Conservation (phyloP, 805 yeast species). For the Metschnikowia sp. region DNA sequence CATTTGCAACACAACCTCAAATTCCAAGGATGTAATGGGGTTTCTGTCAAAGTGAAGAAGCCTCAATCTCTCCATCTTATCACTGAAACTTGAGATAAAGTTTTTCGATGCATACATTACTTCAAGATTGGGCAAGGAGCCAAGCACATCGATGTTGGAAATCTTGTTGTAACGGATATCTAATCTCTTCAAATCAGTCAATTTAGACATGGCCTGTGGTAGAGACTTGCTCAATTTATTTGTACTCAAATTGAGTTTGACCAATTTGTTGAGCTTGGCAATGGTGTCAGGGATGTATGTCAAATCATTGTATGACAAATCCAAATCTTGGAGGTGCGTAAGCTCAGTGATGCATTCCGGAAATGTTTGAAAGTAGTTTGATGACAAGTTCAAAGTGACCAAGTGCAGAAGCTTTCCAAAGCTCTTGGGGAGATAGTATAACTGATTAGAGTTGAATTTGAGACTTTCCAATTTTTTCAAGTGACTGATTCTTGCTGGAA, state of each 20-base stretch:
- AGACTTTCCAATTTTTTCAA: conserved; percentile 54
- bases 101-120: conserved; percentile 74
- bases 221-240: conserved; percentile 55
- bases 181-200: conserved; percentile 60
- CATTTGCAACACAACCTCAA: conserved; percentile 51
- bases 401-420: conserved; percentile 55
- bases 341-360: conserved; percentile 67
- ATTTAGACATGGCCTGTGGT: conserved; percentile 50
- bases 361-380: conserved; percentile 61
- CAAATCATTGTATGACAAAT: conserved; percentile 78
- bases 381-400: conserved; percentile 67
- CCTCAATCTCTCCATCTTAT: conserved; percentile 58
- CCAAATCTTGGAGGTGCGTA: conserved; percentile 58
- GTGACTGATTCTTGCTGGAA: conserved; percentile 56
- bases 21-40: conserved; percentile 70
- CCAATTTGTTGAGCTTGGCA: conserved; percentile 55
- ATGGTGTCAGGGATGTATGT: conserved; percentile 57
- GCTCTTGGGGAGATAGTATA: conserved; percentile 57
- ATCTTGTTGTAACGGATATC: conserved; percentile 73
- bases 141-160: conserved; percentile 52
- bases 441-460: conserved; percentile 72
- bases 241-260: conserved; percentile 70
- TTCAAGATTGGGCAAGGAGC: conserved; percentile 59
- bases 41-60: conserved; percentile 74
- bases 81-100: conserved; percentile 66